These are phyloP conservation scores for Podila clonocystis DNA, from an alignment of 192 early-diverging fungal species.

Conservation along the genomic window DNA sequence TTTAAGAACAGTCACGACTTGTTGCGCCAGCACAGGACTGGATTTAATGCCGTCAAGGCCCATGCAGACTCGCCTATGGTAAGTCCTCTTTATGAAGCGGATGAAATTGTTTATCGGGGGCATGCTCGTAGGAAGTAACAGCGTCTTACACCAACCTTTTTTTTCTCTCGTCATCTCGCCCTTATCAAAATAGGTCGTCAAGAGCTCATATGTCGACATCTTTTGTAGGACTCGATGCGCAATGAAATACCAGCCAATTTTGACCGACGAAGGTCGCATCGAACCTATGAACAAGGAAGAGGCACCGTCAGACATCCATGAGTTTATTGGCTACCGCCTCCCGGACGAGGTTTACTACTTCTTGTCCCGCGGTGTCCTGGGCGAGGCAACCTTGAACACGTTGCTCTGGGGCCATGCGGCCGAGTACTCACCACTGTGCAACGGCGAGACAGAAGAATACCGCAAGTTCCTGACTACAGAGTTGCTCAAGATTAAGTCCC, in stretches of 20 bases:
- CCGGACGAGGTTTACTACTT: constrained; percentile 77
- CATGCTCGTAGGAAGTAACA: neutral
- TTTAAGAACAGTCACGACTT: constrained; percentile 77
- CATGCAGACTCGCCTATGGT: constrained; percentile 58
- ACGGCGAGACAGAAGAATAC: constrained; percentile 85
- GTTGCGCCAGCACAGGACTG: constrained; percentile 72
- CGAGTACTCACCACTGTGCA: constrained; percentile 79
- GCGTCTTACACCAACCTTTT: neutral
- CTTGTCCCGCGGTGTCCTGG: constrained; percentile 70
- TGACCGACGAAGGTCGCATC: constrained; percentile 75
- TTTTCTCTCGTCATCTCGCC: no score
- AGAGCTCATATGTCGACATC: constrained; percentile 73
- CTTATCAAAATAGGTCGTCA: constrained; percentile 34
- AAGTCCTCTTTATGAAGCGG: neutral
- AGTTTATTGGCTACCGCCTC: constrained; percentile 82
- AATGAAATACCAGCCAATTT: constrained; percentile 76
- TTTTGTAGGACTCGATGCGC: constrained; percentile 78
- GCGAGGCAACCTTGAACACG: constrained; percentile 64
- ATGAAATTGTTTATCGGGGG: neutral
- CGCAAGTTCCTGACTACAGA: constrained; percentile 65
- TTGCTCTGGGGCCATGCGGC: constrained; percentile 71
- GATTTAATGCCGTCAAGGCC: constrained; percentile 76
- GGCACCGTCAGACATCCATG: constrained; percentile 83
- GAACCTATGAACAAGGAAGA: constrained; percentile 68
- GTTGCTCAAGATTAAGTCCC: constrained; percentile 67